A percentile compares a stretch with the other conserved stretches of the same genome.
These are phyloP conservation scores for Populus trichocarpa DNA, from an alignment of 441 rosid species.

Conservation along the genomic window DNA sequence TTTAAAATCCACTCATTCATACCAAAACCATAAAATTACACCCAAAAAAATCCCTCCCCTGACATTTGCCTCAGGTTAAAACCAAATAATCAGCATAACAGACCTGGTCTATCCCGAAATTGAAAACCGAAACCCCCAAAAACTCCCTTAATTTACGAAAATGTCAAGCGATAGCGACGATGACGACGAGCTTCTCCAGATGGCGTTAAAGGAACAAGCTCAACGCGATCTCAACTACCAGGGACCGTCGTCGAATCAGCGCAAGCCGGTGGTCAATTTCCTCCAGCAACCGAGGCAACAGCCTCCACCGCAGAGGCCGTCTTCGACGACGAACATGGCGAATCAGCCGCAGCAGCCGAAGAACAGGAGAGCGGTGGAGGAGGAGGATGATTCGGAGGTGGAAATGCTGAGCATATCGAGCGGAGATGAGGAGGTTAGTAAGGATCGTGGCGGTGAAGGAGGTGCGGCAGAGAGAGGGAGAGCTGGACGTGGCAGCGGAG, in stretches of 20 bases:
- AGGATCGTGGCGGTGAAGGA: constrained; percentile 37
- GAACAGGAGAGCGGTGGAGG: constrained; percentile 30
- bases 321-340: constrained; percentile 6
- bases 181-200: constrained; percentile 96
- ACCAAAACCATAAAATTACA: background rate
- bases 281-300: constrained; percentile 61
- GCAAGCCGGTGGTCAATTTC: constrained; percentile 80
- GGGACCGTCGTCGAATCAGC: constrained; percentile 44
- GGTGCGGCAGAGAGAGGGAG: constrained; percentile 39
- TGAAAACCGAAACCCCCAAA: background rate
- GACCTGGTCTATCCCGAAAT: constrained; percentile 21
- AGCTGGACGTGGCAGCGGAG: constrained; percentile 28
- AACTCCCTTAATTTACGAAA: constrained; percentile 18
- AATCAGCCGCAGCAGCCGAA: constrained; percentile 17
- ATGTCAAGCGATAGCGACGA: constrained; percentile 94
- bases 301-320: constrained; percentile 19
- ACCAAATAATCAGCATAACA: background rate
- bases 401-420: constrained; percentile 98
- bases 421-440: constrained; percentile 75
- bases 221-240: constrained; percentile 71
- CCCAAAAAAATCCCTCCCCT: background rate
- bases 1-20: background rate
- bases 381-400: constrained; percentile 93
- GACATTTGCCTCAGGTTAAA: background rate
- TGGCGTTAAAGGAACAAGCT: constrained; percentile 93